Conservation (phyloP, 257 asterid species). For the Solanum medicagineum region DNA sequence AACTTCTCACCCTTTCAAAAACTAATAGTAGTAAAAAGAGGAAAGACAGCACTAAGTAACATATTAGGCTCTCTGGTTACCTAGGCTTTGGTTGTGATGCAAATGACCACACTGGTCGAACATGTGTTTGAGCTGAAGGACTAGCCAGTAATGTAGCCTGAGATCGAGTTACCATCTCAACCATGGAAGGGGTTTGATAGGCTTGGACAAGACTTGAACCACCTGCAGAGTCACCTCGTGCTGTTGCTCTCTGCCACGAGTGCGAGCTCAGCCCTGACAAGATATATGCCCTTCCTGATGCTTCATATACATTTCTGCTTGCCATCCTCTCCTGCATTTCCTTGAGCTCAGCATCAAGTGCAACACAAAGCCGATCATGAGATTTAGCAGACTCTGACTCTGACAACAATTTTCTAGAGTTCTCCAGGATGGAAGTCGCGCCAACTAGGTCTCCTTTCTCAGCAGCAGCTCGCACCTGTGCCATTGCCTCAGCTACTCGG, state of each 20-base stretch:
- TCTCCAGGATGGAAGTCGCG: conserved; percentile 65
- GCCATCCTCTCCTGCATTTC: conserved; percentile 96
- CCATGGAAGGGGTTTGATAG: conserved; percentile 92
- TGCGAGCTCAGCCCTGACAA: conserved; percentile 92
- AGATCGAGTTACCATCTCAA: conserved; percentile 86
- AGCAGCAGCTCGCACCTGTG: conserved; percentile 56
- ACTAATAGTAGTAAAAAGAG: neutral
- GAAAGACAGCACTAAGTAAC: neutral
- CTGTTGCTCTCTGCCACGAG: conserved; percentile 99
- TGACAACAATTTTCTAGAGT: conserved; percentile 36
- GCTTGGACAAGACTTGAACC: conserved; percentile 69
- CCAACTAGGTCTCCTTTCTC: conserved; percentile 61
- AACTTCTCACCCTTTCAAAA: neutral
- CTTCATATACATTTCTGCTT: conserved; percentile 80
- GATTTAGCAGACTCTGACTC: conserved; percentile 57
- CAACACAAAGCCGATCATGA: conserved; percentile 47
- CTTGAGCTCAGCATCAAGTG: conserved; percentile 87
- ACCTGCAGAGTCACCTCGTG: conserved; percentile 82
- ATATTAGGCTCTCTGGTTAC: conserved; percentile 1
- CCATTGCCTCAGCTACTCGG: conserved; percentile 86
- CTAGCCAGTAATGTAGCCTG: conserved; percentile 52
- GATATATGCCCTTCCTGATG: conserved; percentile 87
- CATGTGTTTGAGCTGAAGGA: conserved; percentile 49
- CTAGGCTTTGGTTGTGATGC: conserved; percentile 44
- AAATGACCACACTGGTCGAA: conserved; percentile 51